Evolutionary conservation across 2,329 filamentous ascomycete genomes (phyloP), one percentile per base, ranked within the genome.

Genomic region (Zopfia rhizophila): DNA sequence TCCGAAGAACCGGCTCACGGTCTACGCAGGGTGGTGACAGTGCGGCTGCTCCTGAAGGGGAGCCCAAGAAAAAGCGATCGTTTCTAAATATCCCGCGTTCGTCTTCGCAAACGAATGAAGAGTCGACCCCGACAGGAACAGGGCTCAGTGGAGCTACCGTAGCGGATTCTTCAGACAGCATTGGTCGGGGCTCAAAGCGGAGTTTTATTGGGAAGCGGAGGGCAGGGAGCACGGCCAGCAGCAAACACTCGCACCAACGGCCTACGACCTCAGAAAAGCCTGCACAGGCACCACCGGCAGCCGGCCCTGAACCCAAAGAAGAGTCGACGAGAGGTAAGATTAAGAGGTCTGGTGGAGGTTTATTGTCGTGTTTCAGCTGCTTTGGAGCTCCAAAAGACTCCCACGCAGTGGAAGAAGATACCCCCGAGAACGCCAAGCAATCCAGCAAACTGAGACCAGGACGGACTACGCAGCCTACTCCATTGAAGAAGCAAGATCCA

Each of bases 361-460:
- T 78, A 22, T 58, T 78, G 8, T 66, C 74, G 10, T 79, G 90
- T 42, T 76, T 90, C 47, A 84, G 81, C 49, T 90, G 87, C 74
- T 90, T 87, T 68, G 79, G 78, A 43, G 79, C 84, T 28, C 83
- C 85, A 37, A 85, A 87, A 52, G 78, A 82, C 53, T 78, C 80
- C 12, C 81, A 83, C 31, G 23, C 45, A 0, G 58, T 49, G 21
- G 63, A 70, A 32, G 56, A 57, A n/a, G 55, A 83, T 46, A 78
- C 82, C 27, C 75, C 69, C 18, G 72, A 76, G 51, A 73, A 75
- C 28, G 67, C 72, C 14, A 78, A 77, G 58, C 72, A 73, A 37
- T 62, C 69, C 14, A 65, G 62, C 38, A 71, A 67, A 40, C 51
- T 70, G 14, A 70, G 71, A 30, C 61, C 72, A 6, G 60, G 60